A percentile compares a stretch with the other conserved stretches of the same genome.
These are phyloP conservation scores for Staphylotrichum longicolle DNA, from an alignment of 495 filamentous ascomycete species.

Conservation along the genomic window DNA sequence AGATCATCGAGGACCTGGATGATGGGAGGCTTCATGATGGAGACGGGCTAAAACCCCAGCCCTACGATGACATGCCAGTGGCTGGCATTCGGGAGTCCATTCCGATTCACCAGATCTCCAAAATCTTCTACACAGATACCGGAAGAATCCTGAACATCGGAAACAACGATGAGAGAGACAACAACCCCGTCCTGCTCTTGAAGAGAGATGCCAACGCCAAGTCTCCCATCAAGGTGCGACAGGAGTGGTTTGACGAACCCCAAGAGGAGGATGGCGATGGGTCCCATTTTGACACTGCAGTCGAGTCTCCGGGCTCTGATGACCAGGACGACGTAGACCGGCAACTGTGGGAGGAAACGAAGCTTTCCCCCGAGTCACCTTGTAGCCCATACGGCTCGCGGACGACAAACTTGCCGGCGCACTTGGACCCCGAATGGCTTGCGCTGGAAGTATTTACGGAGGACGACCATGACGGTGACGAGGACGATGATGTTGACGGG, in stretches of 20 bases:
- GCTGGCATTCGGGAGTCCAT: constrained; percentile 83
- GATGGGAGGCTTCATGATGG: constrained; percentile 84
- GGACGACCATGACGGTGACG: constrained; percentile 49
- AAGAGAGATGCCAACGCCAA: constrained; percentile 78
- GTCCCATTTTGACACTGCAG: constrained; percentile 2
- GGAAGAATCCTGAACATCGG: constrained; percentile 91
- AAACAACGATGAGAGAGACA: constrained; percentile 67
- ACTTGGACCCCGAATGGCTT: constrained; percentile 92
- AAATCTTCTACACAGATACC: constrained; percentile 97
- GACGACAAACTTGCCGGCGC: constrained; percentile 66
- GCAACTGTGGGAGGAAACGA: constrained; percentile 59
- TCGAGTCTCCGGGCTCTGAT: constrained; percentile 20
- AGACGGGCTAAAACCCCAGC: constrained; percentile 62
- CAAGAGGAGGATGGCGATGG: constrained; percentile 4
- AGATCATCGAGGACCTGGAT: constrained; percentile 89
- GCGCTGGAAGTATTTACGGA: constrained; percentile 85
- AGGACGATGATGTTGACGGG: constrained; percentile 35
- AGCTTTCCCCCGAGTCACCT: constrained; percentile 8
- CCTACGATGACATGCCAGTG: constrained; percentile 67
- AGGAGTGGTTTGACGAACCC: constrained; percentile 27
- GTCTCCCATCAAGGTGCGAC: constrained; percentile 54
- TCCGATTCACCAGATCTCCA: constrained; percentile 87
- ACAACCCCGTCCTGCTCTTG: constrained; percentile 81
- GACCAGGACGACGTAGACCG: constrained; percentile 65
- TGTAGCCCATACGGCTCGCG: constrained; percentile 26